phyloP scores from a whole-genome alignment of 2,329 filamentous ascomycete species.

The Periconia digitata region DNA sequence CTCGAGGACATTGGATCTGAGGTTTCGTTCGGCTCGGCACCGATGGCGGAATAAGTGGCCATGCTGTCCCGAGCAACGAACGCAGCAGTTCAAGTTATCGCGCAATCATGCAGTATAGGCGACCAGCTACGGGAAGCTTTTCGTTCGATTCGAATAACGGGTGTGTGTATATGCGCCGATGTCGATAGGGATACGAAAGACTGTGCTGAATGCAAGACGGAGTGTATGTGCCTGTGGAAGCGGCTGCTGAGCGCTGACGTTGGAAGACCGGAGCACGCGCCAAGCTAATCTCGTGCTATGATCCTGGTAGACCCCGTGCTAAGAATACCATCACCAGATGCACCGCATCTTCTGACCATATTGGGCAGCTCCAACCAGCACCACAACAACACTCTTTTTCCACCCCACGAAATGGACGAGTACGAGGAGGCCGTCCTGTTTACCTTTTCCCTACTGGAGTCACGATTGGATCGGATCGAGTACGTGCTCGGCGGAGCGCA shows the following conservation, averaged over 20 bases:
- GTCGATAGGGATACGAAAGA: not conserved
- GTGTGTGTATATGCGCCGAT: not conserved
- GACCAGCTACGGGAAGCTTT: not conserved
- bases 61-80: conserved; percentile 34
- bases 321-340: conserved; percentile 19
- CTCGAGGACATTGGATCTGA: conserved; percentile 45
- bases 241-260: conserved; percentile 16
- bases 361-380: conserved; percentile 4
- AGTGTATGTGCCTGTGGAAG: not conserved
- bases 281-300: not conserved
- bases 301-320: conserved; percentile 9
- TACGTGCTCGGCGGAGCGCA: conserved; percentile 45
- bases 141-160: not conserved
- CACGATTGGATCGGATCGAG: conserved; percentile 47
- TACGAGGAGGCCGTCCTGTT: conserved; percentile 44
- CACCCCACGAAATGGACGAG: conserved; percentile 33
- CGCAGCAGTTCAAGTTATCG: conserved; percentile 19
- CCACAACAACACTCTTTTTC: conserved; percentile 14
- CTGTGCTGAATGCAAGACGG: not conserved
- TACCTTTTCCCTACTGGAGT: conserved; percentile 49
- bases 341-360: conserved; percentile 12
- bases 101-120: conserved; percentile 27
- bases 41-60: conserved; percentile 51
- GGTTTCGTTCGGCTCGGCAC: conserved; percentile 40
- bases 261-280: conserved; percentile 5